Base-by-base conservation (phyloP, 2,329 filamentous ascomycete species). In the Curvularia hawaiiensis region DNA sequence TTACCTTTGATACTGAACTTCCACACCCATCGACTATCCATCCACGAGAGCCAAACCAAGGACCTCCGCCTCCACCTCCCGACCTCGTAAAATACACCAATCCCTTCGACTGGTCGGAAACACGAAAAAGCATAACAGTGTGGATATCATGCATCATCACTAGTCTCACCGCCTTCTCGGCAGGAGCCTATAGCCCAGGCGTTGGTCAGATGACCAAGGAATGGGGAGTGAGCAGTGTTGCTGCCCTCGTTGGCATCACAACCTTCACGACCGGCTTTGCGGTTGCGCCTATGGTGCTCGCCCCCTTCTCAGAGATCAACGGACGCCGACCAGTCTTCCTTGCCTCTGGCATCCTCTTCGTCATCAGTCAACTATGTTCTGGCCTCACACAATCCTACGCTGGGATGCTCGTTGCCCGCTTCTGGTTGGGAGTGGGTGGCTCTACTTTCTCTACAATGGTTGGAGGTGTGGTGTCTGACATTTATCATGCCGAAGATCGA, bases 391-490 rank as follows among this genome's bases (percentile, higher is more conserved):
- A 82, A 0, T 85, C 85, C 2, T 86, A 90, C 61, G 85, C 84
- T 0, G 91, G 90, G 3, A 90, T 97, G 84, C 75, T 96, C 0
- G 77, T 92, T 2, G 85, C 88, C 0, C 85, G 93, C 1, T 90
- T 97, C 71, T 82, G 95, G 46, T 84, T 87, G 10, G 93, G 93
- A 1, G 85, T 87, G n/a, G 90, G 90, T 7, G 88, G 86, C 6
- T 92, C 88, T 48, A 87, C 84, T 0, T 96, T 96, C 71, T 92
- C 89, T 44, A 95, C 91, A 22, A 93, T 97, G 83, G 89, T 96
- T 0, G 93, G 93, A n/a, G 93, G 93, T 3, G 90, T 97, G 4
- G 89, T 97, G 40, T 89, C 90, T 50, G 93, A 97, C 70, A 85
- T 97, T 57, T 97, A 92, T 78, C 85, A 88, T 47, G 86, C 90